Evolutionary conservation across 305 asterid genomes (phyloP).

Genomic region (Fraxinus xanthoxyloides): DNA sequence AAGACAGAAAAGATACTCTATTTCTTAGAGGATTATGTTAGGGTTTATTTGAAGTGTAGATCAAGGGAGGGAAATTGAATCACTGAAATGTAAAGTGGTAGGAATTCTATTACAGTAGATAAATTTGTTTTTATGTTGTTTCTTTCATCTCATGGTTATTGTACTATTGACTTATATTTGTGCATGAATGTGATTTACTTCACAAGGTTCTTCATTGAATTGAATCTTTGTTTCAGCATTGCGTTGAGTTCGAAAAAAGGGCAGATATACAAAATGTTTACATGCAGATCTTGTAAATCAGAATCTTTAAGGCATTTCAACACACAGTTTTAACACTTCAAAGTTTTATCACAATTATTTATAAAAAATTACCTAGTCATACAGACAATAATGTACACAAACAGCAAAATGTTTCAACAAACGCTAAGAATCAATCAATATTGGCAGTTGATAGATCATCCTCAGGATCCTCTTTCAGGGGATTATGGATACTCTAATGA

Average conservation of each 20-base stretch:
- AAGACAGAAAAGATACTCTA: conserved; percentile 70
- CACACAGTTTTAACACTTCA: too few relatives aligned
- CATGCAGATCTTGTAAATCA: too few relatives aligned
- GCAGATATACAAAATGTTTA: too few relatives aligned
- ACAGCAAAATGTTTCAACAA: not conserved
- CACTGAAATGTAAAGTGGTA: conserved; percentile 42
- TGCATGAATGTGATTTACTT: conserved; percentile 22
- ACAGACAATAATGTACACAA: not conserved
- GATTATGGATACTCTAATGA: conserved; percentile 75
- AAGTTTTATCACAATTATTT: not conserved
- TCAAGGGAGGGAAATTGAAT: not conserved
- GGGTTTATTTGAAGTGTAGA: conserved; percentile 6
- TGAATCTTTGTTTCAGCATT: not conserved
- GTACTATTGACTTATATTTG: conserved; percentile 24
- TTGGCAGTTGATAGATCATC: conserved; percentile 67
- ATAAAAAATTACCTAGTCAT: not conserved
- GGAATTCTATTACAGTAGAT: conserved; percentile 17
- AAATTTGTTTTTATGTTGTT: conserved; percentile 10
- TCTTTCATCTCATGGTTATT: conserved; percentile 8
- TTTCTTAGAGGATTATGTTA: conserved; percentile 41
- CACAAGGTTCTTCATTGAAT: conserved; percentile 13
- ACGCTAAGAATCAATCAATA: conserved; percentile 33
- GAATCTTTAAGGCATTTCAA: too few relatives aligned
- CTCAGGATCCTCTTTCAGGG: conserved; percentile 71
- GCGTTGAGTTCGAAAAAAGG: not conserved